Percentiles rank a stretch among this genome's conserved stretches.
These are phyloP conservation scores for Naganishia friedmannii DNA, from an alignment of 768 basidiomycete genomes.

Conservation along the genomic window DNA sequence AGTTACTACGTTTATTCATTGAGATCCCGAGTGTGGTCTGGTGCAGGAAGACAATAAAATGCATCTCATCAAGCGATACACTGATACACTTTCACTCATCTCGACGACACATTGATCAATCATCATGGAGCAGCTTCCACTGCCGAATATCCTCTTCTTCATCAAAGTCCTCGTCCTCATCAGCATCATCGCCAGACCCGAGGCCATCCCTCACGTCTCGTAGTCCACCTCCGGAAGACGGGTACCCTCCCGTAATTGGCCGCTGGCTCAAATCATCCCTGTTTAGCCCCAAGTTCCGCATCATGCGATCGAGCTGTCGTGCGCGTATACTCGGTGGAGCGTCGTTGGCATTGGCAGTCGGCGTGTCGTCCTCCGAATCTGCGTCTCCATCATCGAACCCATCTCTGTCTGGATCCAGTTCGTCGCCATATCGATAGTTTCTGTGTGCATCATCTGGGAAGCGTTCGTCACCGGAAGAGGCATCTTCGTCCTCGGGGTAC, in stretches of 20 bases:
- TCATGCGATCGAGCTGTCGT: constrained; percentile 21
- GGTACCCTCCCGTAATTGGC: not conserved
- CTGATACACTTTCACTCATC: no score
- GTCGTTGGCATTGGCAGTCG: not conserved
- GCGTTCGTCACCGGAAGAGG: constrained; percentile 20
- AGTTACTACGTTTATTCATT: no score
- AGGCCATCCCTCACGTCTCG: constrained; percentile 1
- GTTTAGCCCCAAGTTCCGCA: constrained; percentile 18
- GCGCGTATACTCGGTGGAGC: constrained; percentile 3
- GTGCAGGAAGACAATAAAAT: no score
- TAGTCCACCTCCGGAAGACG: not conserved
- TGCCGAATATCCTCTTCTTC: constrained; percentile 26
- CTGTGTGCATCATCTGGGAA: not conserved
- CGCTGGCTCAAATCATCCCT: constrained; percentile 12
- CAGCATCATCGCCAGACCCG: constrained; percentile 5
- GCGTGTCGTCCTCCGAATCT: not conserved
- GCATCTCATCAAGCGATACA: no score
- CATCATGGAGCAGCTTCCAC: constrained; percentile 20
- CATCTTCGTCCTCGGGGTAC: constrained; percentile 34
- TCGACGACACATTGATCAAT: not conserved
- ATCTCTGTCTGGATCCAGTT: constrained; percentile 27
- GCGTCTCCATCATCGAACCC: constrained; percentile 23
- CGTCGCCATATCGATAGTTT: constrained; percentile 23
- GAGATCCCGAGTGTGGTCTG: no score
- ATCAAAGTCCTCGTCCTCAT: constrained; percentile 19